phyloP scores from a whole-genome alignment of 495 filamentous ascomycete genomes.

The Xylaria longipes region DNA sequence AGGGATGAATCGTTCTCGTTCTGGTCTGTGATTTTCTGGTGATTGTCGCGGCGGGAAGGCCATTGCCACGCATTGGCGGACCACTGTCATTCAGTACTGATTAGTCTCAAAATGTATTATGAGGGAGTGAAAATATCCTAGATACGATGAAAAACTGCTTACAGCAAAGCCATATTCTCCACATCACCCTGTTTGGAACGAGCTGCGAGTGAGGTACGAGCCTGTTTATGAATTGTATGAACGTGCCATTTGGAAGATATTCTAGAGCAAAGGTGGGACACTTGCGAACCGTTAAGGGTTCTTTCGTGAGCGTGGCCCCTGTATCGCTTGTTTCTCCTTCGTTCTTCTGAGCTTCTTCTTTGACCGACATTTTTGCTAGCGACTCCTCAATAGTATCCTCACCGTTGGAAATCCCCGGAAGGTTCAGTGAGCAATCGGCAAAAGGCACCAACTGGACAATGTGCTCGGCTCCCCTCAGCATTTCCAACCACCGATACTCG shows the following conservation, averaged over 20 bases:
- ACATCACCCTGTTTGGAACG: constrained; percentile 27
- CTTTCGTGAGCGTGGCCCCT: neutral
- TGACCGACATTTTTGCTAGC: neutral
- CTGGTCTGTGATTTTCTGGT: neutral
- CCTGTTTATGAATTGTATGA: neutral
- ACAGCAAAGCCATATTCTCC: constrained; percentile 33
- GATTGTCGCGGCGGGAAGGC: constrained; percentile 19
- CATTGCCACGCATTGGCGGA: constrained; percentile 32
- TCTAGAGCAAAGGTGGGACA: constrained; percentile 32
- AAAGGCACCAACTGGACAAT: constrained; percentile 27
- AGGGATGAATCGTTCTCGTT: neutral
- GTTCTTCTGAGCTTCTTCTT: neutral
- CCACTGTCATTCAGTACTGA: constrained; percentile 18
- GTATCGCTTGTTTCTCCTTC: neutral
- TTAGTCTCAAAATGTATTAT: neutral
- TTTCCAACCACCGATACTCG: constrained; percentile 25
- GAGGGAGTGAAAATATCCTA: neutral
- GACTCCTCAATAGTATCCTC: neutral
- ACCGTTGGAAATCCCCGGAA: constrained; percentile 2
- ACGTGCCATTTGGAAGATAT: constrained; percentile 26
- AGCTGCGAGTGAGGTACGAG: neutral
- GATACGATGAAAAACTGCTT: neutral
- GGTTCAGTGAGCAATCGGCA: constrained; percentile 9
- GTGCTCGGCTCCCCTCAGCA: constrained; percentile 32
- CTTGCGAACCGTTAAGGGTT: neutral